Evolutionary conservation across 352 stramenopile species (phyloP), one percentile per base, ranked within the genome.

Genomic region (Phytophthora constricta): DNA sequence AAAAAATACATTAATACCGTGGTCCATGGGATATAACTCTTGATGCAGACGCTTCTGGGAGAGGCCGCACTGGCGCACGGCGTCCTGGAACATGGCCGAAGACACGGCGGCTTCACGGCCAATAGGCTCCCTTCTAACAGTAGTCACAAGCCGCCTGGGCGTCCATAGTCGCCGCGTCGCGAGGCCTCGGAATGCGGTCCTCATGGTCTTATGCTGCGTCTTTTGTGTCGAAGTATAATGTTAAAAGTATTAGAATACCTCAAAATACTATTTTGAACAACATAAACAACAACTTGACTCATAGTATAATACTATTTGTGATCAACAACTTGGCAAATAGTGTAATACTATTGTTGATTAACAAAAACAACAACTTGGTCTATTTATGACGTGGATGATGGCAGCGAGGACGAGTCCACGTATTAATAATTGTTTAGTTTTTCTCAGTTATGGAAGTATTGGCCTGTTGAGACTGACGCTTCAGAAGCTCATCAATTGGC

Each of bases 31-130:
- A 57, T 86, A 84, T 2, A 89, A 57, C 20, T 73, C 48, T 14
- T 66, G 48, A 50, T 73, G 76, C 49, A 89, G 67, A 46, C 62
- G 70, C 50, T 77, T 79, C 34, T 67, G 64, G 31, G 78, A 81
- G 43, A 86, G 43, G 4, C 78, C 78, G 45, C 58, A 73, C 28
- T 76, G 73, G 66, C 52, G 74, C 48, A 87, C 41, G 42, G 82
- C 58, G 22, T 72, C 59, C 9, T 65, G 49, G 51, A 89, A 89
- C 41, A 39, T 62, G 10, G 53, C 43, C 9, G 65, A 58, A 3
- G 76, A 86, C 16, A 89, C 65, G 26, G 58, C 50, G 7, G 9
- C n/a, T 1, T 45, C 34, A 13, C n/a, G 4, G 11, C 51, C 7
- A 8, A 5, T 47, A 14, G 27, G 3, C 20, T 20, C n/a, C 46